Evolutionary conservation across 306 rosid genomes (phyloP), one percentile per base, ranked within the genome.

Genomic region (Trichosanthes truncata): DNA sequence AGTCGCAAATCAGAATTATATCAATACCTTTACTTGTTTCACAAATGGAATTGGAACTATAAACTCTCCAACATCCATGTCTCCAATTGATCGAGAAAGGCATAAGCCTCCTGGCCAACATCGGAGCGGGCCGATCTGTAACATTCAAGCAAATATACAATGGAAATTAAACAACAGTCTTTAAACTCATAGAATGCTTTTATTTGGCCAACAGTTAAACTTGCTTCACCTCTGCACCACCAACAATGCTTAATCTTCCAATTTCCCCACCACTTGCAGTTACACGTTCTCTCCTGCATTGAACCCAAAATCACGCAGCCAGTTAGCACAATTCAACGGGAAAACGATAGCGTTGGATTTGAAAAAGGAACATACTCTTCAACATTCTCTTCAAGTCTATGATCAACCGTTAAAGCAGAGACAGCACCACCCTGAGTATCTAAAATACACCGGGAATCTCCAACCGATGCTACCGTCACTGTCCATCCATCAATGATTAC

Each of bases 21-120:
- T 31, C 20, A 40, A 68, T 86, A 95, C 98, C 93, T 95, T 95
- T 13, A 95, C 97, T 92, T 95, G 98, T 81, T 95, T 95, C 81
- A 95, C 98, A 74, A 89, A 85, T 36, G 98, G 97, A 79, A 95
- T 79, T 12, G 98, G 98, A 84, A 95, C 98, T 35, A 95, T 95
- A 73, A 86, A 95, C 82, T 95, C 98, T 67, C 97, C 98, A 57
- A 95, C 98, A 82, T 95, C 98, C 97, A 91, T 90, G 89, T 95
- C 98, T 71, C 98, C 97, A 51, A 95, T 95, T 15, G 98, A 95
- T 76, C 98, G 82, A 72, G 98, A 95, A 84, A 95, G 98, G 87
- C 98, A 95, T 71, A 95, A 86, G 78, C 98, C 98, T 49, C 98
- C 98, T 0, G 98, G 97, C 98, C 98, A 95, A 84, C 98, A 95